These are phyloP conservation scores for Penicillium sp. DNA, from an alignment of 2,329 filamentous ascomycete genomes.

Conservation along the genomic window DNA sequence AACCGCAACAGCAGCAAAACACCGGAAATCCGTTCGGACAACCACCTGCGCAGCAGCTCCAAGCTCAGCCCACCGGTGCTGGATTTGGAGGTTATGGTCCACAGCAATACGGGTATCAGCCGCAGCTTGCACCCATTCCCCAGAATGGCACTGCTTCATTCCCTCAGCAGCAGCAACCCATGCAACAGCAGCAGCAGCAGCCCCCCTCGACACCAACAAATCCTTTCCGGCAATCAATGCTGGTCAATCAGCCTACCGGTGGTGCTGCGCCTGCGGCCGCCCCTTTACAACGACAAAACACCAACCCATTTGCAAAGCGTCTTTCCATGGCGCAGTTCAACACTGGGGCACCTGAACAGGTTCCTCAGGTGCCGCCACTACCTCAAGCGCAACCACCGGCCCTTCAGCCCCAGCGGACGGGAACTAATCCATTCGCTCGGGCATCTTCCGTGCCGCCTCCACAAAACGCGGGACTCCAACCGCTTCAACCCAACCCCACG, in stretches of 20 bases:
- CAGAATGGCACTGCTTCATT: conserved; percentile 51
- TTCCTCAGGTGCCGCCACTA: conserved; percentile 38
- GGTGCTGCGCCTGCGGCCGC: conserved; percentile 42
- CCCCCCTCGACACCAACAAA: conserved; percentile 62
- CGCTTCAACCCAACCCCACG: conserved; percentile 71
- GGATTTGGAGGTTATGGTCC: conserved; percentile 81
- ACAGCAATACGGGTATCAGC: conserved; percentile 53
- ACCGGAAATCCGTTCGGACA: conserved; percentile 39
- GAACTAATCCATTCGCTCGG: conserved; percentile 70
- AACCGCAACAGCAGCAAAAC: conserved; percentile 29
- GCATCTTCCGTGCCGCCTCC: conserved; percentile 44
- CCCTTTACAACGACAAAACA: conserved; percentile 62
- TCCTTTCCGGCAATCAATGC: conserved; percentile 89
- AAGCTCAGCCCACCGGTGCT: conserved; percentile 66
- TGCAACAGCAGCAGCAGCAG: conserved; percentile 36
- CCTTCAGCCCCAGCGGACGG: conserved; percentile 60
- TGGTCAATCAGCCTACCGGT: conserved; percentile 54
- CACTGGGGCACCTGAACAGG: conserved; percentile 20
- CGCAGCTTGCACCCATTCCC: conserved; percentile 45
- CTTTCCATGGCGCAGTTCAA: conserved; percentile 33
- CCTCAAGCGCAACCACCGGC: conserved; percentile 37
- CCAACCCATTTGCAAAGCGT: conserved; percentile 81
- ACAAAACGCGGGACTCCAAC: conserved; percentile 35
- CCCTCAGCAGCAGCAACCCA: conserved; percentile 41
- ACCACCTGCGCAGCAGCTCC: conserved; percentile 48